Evolutionary conservation across 768 basidiomycete genomes (phyloP).

Genomic region (Hypholoma sublateritium): DNA sequence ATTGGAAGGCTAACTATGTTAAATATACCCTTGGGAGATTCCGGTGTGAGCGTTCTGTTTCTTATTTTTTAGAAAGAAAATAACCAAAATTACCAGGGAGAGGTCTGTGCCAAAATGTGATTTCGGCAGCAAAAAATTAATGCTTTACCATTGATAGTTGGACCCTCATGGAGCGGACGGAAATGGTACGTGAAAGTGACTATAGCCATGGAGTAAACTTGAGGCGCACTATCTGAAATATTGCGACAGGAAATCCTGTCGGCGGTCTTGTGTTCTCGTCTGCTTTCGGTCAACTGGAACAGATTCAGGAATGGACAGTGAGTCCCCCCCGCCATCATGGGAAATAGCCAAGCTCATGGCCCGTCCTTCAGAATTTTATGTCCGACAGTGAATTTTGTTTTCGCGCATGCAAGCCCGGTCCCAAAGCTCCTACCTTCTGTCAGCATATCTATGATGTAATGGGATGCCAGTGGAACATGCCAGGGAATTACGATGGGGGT

Average conservation of each 20-base stretch:
- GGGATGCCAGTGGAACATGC: slow-evolving; percentile 66
- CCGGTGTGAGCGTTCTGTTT: slow-evolving; percentile 38
- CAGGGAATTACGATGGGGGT: slow-evolving; percentile 44
- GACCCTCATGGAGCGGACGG: slow-evolving; percentile 70
- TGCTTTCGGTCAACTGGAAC: slow-evolving; percentile 57
- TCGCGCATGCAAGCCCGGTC: slow-evolving; percentile 61
- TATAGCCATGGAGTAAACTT: neutral
- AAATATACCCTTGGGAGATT: slow-evolving; percentile 61
- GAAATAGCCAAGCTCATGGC: neutral
- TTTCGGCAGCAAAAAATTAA: neutral
- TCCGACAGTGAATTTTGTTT: slow-evolving; percentile 65
- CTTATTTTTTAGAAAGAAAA: neutral
- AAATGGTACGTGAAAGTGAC: slow-evolving; percentile 34
- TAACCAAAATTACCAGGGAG: slow-evolving; percentile 11
- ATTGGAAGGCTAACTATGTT: slow-evolving; percentile 64
- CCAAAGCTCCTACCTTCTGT: slow-evolving; percentile 51
- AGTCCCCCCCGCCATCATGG: slow-evolving; percentile 8
- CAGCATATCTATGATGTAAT: slow-evolving; percentile 59
- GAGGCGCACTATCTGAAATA: neutral
- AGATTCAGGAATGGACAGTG: slow-evolving; percentile 78
- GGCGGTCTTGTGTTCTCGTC: slow-evolving; percentile 74
- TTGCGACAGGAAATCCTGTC: slow-evolving; percentile 46
- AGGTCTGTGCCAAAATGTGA: slow-evolving; percentile 5
- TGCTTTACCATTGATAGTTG: slow-evolving; percentile 33
- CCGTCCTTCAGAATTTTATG: slow-evolving; percentile 54